Conservation (phyloP, 495 filamentous ascomycete genomes). For the Hypomontagnella monticulosa region DNA sequence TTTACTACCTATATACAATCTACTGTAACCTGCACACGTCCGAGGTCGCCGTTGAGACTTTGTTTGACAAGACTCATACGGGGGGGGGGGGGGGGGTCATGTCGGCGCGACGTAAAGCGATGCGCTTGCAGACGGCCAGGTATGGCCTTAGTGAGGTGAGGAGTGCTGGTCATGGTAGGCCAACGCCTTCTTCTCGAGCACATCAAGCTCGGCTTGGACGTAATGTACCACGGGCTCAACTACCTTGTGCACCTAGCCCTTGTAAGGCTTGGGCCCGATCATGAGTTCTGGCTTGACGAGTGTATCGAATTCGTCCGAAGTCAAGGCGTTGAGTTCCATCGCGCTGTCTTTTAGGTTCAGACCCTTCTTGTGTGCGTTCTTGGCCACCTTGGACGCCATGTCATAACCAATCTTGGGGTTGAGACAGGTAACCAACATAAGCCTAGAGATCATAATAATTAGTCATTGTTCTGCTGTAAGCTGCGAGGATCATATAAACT, state of each 20-base stretch:
- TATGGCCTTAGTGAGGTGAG: slow-evolving; percentile 15
- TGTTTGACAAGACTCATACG: slow-evolving; percentile 2
- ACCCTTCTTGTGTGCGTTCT: slow-evolving; percentile 99
- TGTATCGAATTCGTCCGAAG: slow-evolving; percentile 89
- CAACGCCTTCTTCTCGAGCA: slow-evolving; percentile 31
- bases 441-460: slow-evolving; percentile 56
- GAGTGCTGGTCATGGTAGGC: slow-evolving; percentile 16
- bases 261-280: slow-evolving; percentile 78
- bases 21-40: slow-evolving; percentile 20
- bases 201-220: slow-evolving; percentile 35
- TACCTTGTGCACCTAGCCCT: slow-evolving; percentile 45
- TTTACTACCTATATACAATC: slow-evolving; percentile 36
- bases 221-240: slow-evolving; percentile 40
- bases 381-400: slow-evolving; percentile 96
- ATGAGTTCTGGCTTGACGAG: slow-evolving; percentile 96
- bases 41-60: slow-evolving; percentile 15
- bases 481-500: slow-evolving; percentile 39
- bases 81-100: background rate
- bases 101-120: slow-evolving; percentile 1
- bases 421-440: slow-evolving; percentile 98
- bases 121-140: background rate
- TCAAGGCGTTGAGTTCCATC: slow-evolving; percentile 91
- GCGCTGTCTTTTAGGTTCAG: slow-evolving; percentile 91
- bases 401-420: slow-evolving; percentile 99
- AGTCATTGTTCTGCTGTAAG: slow-evolving; percentile 6